Base-by-base conservation (phyloP, 2,329 filamentous ascomycete genomes). In the Pseudogymnoascus sp. region DNA sequence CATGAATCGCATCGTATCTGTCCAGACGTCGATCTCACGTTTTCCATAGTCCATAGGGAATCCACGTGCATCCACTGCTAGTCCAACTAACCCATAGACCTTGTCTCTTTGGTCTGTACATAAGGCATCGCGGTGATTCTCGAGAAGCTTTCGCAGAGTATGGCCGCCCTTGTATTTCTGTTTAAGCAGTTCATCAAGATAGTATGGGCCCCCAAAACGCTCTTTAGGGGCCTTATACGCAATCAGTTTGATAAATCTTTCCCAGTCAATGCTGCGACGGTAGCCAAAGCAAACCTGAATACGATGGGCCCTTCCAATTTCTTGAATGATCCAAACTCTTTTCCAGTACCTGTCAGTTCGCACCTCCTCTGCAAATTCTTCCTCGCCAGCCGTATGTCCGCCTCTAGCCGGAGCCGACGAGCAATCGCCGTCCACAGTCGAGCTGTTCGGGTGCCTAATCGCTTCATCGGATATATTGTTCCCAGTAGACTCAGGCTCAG, bases 301-400 rank as follows among this genome's bases (percentile, higher is more conserved):
- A 6, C 64, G 59, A 7, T 62, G 52, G 4, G 71, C 71, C 15
- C 64, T 63, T 0, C 65, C 64, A 35, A 73, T 66, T 40, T 73
- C 71, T 40, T 72, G 71, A 13, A 73, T 63, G 13, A 71, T 69
- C 70, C 68, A 68, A 7, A 69, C 36, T 21, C 67, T 58, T 1
- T 60, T 39, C 67, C 67, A 68, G 31, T 69, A 69, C 7, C 40
- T 33, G 42, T 67, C 61, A 9, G 12, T 45, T 48, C 65, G 67
- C 15, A 69, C 45, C 36, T 60, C 55, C 5, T 60, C 55, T n/a
- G 59, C 61, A n/a, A 36, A 66, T n/a, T 10, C 18, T 62, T 42
- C 60, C 58, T 37, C 37, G 36, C 29, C 40, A 37, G 12, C 29
- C 12, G 45, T 29, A n/a, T 40, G 33, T 52, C 27, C 35, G 52